Evolutionary conservation across 78 protist species (phyloP).

Genomic region (Monosiga brevicollis): DNA sequence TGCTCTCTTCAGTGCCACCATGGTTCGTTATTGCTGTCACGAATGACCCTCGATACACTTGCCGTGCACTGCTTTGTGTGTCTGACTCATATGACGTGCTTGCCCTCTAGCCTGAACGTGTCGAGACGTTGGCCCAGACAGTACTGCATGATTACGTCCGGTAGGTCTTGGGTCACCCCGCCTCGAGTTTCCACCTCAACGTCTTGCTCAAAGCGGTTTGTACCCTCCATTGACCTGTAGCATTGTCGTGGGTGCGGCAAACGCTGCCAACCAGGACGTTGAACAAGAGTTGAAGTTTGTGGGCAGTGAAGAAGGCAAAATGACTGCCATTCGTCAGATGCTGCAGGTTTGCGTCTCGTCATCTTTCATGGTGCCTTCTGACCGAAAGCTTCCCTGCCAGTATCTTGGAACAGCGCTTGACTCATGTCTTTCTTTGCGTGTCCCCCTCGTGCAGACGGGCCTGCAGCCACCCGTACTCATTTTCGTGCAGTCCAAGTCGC

Average conservation of each 20-base stretch:
- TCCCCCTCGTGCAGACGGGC: conserved; percentile 35
- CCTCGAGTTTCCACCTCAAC: not conserved
- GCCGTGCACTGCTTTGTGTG: conserved; percentile 51
- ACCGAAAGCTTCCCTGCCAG: not conserved
- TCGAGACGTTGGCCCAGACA: not conserved
- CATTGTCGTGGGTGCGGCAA: not conserved
- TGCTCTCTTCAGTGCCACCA: conserved; percentile 63
- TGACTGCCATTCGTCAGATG: conserved; percentile 74
- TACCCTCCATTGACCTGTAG: not conserved
- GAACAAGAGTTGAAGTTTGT: conserved; percentile 71
- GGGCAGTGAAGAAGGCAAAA: conserved; percentile 86
- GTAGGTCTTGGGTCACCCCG: not conserved
- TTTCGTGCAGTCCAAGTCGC: conserved; percentile 83
- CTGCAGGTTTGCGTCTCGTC: conserved; percentile 11
- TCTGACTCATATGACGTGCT: conserved; percentile 51
- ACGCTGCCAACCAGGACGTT: conserved; percentile 60
- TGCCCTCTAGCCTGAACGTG: not conserved
- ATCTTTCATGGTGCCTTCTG: not conserved
- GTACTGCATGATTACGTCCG: not conserved
- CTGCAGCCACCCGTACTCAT: conserved; percentile 83
- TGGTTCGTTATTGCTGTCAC: no score
- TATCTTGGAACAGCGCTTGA: not conserved
- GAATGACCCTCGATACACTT: conserved; percentile 52
- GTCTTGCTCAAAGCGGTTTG: not conserved
- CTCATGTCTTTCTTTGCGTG: not conserved